These are phyloP conservation scores for Paecilomyces sp. DNA, from an alignment of 2,329 filamentous ascomycete genomes.

Conservation along the genomic window DNA sequence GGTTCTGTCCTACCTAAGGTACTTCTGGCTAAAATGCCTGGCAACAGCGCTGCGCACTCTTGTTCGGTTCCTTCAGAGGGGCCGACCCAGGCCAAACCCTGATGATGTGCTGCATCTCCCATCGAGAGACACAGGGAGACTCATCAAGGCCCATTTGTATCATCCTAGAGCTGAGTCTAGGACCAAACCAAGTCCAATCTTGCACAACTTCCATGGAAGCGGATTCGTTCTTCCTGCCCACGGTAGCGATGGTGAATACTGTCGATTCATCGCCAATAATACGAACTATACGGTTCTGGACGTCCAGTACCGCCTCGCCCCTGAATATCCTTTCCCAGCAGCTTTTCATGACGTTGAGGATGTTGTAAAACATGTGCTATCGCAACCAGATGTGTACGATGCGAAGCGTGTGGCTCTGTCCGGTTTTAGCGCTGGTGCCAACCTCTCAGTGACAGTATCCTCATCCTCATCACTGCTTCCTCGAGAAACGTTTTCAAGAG, in stretches of 20 bases:
- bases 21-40: conserved; percentile 2
- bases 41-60: conserved; percentile 1
- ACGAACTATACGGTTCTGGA: conserved; percentile 27
- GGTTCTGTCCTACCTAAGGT: background rate
- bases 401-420: conserved; percentile 19
- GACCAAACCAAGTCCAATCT: conserved; percentile 13
- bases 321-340: conserved; percentile 32
- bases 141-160: conserved; percentile 21
- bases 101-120: conserved; percentile 22
- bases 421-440: conserved; percentile 37
- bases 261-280: conserved; percentile 12
- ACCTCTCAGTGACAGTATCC: conserved; percentile 27
- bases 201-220: conserved; percentile 24
- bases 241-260: conserved; percentile 21
- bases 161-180: background rate
- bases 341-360: conserved; percentile 30
- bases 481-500: conserved; percentile 17
- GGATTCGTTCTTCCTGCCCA: conserved; percentile 22
- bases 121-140: conserved; percentile 19
- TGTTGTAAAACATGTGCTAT: conserved; percentile 22
- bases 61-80: background rate
- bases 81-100: conserved; percentile 9
- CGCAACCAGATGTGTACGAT: conserved; percentile 24
- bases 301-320: conserved; percentile 30
- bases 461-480: conserved; percentile 17